Base-by-base conservation (phyloP, 1,139 yeast species). In the Yamadazyma conglobata region DNA sequence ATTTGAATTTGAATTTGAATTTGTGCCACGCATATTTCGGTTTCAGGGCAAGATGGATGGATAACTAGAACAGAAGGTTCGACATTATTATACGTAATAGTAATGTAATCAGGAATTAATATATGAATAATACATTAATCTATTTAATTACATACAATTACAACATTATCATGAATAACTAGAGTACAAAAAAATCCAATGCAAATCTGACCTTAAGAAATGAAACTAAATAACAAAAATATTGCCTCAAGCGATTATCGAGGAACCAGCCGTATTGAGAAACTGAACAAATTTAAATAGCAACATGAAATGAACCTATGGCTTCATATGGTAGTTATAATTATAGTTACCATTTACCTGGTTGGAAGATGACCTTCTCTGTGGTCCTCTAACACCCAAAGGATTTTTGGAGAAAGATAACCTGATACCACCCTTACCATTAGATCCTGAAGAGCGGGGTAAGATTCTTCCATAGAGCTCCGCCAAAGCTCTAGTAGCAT, bases 351-450 rank as follows among this genome's bases (percentile, higher is more conserved):
- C 40, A 25, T 47, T 43, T 11, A 54, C 53, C 34, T 56, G 67
- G 35, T 64, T 62, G 13, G 65, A 48, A 24, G 69, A 58, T 6
- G 67, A 47, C 45, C 74, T 58, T 47, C 73, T 57, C 24, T 70
- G 69, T 18, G 74, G 79, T 4, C 95, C 93, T 45, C 97, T 77
- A 5, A 91, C 98, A 25, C 98, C 98, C 46, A 91, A 72, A 13
- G 98, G 98, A 56, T 91, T 91, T 61, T 91, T 91, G 25, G 96
- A 86, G 50, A 88, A 91, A 32, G 95, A 85, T 39, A 91, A 71
- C 38, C 98, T 73, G 37, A 91, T 91, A 14, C 98, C 98, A 24
- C 97, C 97, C 57, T 91, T 89, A 43, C 83, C 84, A 40, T 77
- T 77, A 35, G 75, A 70, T 10, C 83, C 84, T 11, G 70, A 70